Evolutionary conservation across 306 rosid species (phyloP), one percentile per base, ranked within the genome.

Genomic region (Cyamopsis tetragonoloba): DNA sequence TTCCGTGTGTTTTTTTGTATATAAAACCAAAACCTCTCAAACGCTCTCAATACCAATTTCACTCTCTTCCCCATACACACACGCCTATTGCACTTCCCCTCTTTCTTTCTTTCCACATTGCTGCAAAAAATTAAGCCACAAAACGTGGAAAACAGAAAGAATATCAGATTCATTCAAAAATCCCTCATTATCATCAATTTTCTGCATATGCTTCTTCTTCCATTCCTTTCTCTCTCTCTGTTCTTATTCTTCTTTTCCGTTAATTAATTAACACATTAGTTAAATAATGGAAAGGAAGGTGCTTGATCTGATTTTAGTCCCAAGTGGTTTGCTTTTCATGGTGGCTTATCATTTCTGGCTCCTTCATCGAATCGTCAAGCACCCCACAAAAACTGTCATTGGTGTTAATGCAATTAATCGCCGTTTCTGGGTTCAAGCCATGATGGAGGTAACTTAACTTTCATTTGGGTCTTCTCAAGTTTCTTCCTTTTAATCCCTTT

Each of bases 371-470:
- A 73, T 93, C 31, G 1, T 78, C 1, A 80, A 17, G 26, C 83
- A 80, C 2, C 99, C 99, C 50, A 83, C 86, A 57, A 83, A 64
- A 68, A 90, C 99, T 9, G 75, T 88, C 20, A 62, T 90, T 46
- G 99, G 99, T 26, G 75, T 90, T 84, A 90, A 90, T 24, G 84
- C 97, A 74, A 60, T 85, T 83, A 90, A 83, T 60, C 97, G 99
- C 56, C 91, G 96, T 10, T 68, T 81, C 62, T 93, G 99, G 99
- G 91, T 88, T 35, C 82, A 66, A 4, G 95, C 95, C 14, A 93
- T 93, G 97, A 93, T 85, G 97, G 97, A 88, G 96, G 98, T 91
- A 2, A 2, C 15, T 13, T 3, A 27, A 1, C 58, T 5, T 3
- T 39, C 18, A 38, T 20, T 5, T 71, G 63, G 43, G 2, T 56